Conservation (phyloP, 2,329 filamentous ascomycete species). For the Hymenoscyphus scutula region DNA sequence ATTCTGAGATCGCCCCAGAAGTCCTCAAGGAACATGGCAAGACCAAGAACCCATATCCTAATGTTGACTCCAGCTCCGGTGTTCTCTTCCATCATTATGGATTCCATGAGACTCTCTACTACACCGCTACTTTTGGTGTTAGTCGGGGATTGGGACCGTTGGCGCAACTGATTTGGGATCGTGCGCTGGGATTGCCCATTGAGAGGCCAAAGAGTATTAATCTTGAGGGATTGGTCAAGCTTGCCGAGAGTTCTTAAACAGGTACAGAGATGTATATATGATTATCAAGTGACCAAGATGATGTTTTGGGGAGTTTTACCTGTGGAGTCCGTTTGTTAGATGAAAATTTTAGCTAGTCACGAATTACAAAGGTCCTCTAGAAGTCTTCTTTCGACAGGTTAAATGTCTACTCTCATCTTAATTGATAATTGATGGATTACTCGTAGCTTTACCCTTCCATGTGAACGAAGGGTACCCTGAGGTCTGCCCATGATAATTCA, state of each 20-base stretch:
- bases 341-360: too few species aligned
- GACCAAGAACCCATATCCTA: constrained; percentile 97
- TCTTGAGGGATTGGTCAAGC: constrained; percentile 77
- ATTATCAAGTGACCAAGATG: not conserved
- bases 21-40: constrained; percentile 95
- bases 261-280: not conserved
- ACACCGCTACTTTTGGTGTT: constrained; percentile 71
- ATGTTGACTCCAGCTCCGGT: constrained; percentile 90
- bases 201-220: constrained; percentile 98
- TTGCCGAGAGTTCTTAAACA: constrained; percentile 45
- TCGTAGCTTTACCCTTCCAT: too few species aligned
- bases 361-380: too few species aligned
- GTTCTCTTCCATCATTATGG: constrained; percentile 98
- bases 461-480: too few species aligned
- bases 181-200: constrained; percentile 88
- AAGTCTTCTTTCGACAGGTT: too few species aligned
- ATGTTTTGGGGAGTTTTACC: not conserved
- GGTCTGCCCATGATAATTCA: too few species aligned
- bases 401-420: too few species aligned
- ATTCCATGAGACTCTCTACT: constrained; percentile 96
- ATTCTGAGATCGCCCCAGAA: constrained; percentile 83
- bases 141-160: constrained; percentile 77
- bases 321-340: not conserved
- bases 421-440: too few species aligned
- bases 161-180: constrained; percentile 94